A percentile compares a stretch with the other conserved stretches of the same genome.
These are phyloP conservation scores for Leccinum pallidistipes DNA, from an alignment of 1,284 basidiomycete genomes.

Conservation along the genomic window DNA sequence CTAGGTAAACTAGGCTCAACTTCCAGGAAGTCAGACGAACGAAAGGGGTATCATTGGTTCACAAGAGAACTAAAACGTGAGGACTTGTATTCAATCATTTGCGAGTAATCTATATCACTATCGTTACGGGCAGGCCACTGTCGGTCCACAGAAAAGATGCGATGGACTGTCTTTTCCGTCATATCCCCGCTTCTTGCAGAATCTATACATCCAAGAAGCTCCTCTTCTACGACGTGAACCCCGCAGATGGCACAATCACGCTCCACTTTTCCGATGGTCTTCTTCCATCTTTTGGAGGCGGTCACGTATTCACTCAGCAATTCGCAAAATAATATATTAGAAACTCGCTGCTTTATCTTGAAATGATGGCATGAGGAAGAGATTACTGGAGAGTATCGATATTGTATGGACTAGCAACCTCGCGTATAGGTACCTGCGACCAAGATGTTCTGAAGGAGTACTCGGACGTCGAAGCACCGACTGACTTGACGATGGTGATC, in stretches of 20 bases:
- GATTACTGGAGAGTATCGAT: slow-evolving; percentile 12
- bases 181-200: slow-evolving; percentile 30
- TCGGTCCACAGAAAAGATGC: slow-evolving; percentile 28
- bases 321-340: slow-evolving; percentile 23
- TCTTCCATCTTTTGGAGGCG: slow-evolving; percentile 34
- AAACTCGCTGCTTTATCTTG: slow-evolving; percentile 5
- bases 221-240: slow-evolving; percentile 21
- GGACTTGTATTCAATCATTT: background rate
- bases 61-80: slow-evolving; percentile 11
- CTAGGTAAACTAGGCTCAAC: slow-evolving; percentile 10
- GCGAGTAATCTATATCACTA: background rate
- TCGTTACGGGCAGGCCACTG: slow-evolving; percentile 25
- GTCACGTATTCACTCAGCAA: slow-evolving; percentile 26
- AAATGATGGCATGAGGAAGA: slow-evolving; percentile 8
- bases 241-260: slow-evolving; percentile 10
- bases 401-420: slow-evolving; percentile 25
- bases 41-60: slow-evolving; percentile 28
- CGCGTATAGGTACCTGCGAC: slow-evolving; percentile 19
- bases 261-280: slow-evolving; percentile 36
- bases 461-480: slow-evolving; percentile 39
- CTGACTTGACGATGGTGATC: slow-evolving; percentile 37
- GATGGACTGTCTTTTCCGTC: slow-evolving; percentile 30
- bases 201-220: slow-evolving; percentile 36
- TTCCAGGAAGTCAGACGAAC: slow-evolving; percentile 27
- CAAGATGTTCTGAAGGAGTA: slow-evolving; percentile 16